phyloP scores from a whole-genome alignment of 345 rosid species.

The Moricandia arvensis region DNA sequence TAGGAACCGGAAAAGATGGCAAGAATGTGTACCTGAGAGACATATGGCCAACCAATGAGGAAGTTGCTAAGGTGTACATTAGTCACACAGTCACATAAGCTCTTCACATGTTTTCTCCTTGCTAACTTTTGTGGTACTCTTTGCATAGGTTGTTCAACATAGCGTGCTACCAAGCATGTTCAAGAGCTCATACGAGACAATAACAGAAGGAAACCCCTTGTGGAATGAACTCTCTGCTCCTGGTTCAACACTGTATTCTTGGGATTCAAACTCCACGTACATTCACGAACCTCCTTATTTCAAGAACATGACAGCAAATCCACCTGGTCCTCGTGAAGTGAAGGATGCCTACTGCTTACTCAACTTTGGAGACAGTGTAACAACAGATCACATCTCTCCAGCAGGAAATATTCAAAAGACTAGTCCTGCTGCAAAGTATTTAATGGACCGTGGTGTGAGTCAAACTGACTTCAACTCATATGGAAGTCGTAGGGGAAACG shows the following conservation, averaged over 20 bases:
- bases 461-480: slow-evolving; percentile 69
- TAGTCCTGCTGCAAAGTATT: slow-evolving; percentile 77
- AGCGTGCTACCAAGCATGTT: slow-evolving; percentile 81
- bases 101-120: neutral
- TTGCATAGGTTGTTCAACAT: slow-evolving; percentile 61
- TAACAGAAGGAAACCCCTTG: slow-evolving; percentile 73
- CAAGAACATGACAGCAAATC: slow-evolving; percentile 63
- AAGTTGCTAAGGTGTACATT: slow-evolving; percentile 60
- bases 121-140: slow-evolving; percentile 1
- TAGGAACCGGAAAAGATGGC: slow-evolving; percentile 70
- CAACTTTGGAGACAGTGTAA: slow-evolving; percentile 76
- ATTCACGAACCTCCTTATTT: slow-evolving; percentile 87
- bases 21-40: slow-evolving; percentile 62
- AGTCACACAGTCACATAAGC: neutral
- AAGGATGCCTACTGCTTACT: slow-evolving; percentile 83
- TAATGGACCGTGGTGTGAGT: slow-evolving; percentile 65
- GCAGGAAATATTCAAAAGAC: slow-evolving; percentile 80
- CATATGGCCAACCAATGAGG: slow-evolving; percentile 77
- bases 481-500: slow-evolving; percentile 83
- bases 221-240: slow-evolving; percentile 73
- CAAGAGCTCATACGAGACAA: slow-evolving; percentile 64
- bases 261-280: slow-evolving; percentile 81
- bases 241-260: slow-evolving; percentile 50
- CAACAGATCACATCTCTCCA: slow-evolving; percentile 89
- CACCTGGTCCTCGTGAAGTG: slow-evolving; percentile 77